phyloP scores from a whole-genome alignment of 805 yeast species.

The Cephaloascus fragrans region DNA sequence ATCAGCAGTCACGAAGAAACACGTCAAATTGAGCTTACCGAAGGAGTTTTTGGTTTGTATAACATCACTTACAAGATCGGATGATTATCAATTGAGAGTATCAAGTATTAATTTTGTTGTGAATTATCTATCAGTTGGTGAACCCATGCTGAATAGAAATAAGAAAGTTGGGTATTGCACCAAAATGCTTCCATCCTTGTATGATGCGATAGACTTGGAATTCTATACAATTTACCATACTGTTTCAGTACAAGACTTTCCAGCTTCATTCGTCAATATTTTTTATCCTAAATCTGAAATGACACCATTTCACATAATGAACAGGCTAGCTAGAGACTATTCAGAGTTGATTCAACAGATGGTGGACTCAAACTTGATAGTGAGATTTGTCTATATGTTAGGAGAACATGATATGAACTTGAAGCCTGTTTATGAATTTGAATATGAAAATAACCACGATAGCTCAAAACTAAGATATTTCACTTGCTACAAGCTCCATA shows the following conservation, averaged over 20 bases:
- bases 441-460: not conserved
- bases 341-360: constrained; percentile 19
- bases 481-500: no score
- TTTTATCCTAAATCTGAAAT: not conserved
- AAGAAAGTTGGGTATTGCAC: not conserved
- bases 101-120: not conserved
- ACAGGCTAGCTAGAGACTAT: constrained; percentile 21
- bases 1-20: not conserved
- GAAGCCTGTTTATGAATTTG: not conserved
- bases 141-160: no score
- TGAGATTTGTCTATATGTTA: constrained; percentile 17
- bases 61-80: not conserved
- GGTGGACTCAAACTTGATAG: constrained; percentile 19
- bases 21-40: not conserved
- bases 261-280: not conserved
- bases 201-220: not conserved
- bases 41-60: no score
- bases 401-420: constrained; percentile 9
- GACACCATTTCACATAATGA: constrained; percentile 25
- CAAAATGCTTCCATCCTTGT: not conserved
- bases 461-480: no score
- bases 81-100: not conserved
- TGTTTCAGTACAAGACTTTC: not conserved
- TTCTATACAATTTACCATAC: not conserved
- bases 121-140: not conserved